A percentile compares a stretch with the other conserved stretches of the same genome.
phyloP scores from a whole-genome alignment of 1,284 basidiomycete species.

The Cryptococcus jaspeensis region DNA sequence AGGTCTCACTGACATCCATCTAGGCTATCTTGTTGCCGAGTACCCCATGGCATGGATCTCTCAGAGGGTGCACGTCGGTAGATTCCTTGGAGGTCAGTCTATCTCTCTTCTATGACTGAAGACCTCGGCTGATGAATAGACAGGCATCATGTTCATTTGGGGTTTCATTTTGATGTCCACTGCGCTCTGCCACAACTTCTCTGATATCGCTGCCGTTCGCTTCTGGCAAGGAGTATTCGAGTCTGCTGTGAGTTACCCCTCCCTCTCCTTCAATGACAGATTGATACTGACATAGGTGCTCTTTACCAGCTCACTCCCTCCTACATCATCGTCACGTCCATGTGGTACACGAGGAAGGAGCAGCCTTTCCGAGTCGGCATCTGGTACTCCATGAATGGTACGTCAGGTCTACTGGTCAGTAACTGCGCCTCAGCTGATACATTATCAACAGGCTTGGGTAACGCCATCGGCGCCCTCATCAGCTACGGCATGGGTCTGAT shows the following conservation, averaged over 20 bases:
- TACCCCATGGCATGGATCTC: constrained; percentile 7
- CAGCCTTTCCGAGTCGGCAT: constrained; percentile 33
- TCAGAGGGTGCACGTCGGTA: constrained; percentile 6
- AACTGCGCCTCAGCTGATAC: too few species aligned
- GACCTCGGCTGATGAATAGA: background rate
- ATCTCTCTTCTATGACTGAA: background rate
- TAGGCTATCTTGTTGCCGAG: constrained; percentile 8
- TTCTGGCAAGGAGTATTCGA: constrained; percentile 25
- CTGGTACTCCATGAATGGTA: constrained; percentile 39
- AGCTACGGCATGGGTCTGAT: constrained; percentile 41
- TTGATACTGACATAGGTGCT: too few species aligned
- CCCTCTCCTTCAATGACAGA: constrained; percentile 57
- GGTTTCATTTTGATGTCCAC: constrained; percentile 8
- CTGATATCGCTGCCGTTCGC: constrained; percentile 11
- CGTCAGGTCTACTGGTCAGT: background rate
- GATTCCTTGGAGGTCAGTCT: constrained; percentile 4
- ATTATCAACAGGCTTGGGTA: background rate
- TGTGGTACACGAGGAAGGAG: constrained; percentile 32
- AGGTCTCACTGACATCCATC: background rate
- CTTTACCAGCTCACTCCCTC: background rate
- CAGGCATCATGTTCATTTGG: constrained; percentile 11
- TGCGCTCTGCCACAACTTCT: constrained; percentile 20
- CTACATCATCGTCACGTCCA: constrained; percentile 15
- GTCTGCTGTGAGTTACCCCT: constrained; percentile 33
- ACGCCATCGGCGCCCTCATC: constrained; percentile 31